phyloP scores from a whole-genome alignment of 169 alveolate species.

The Miamiensis avidus region DNA sequence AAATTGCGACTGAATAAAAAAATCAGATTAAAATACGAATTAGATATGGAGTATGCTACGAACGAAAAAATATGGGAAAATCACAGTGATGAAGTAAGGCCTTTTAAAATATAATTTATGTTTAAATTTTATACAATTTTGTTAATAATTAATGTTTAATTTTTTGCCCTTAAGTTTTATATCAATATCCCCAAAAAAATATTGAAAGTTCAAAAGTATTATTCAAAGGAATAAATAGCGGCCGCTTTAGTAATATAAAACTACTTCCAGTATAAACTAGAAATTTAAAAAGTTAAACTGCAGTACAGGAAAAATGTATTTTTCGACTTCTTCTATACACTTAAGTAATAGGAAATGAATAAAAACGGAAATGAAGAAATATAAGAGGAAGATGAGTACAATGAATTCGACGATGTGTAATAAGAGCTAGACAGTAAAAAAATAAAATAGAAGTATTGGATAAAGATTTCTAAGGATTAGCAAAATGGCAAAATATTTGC shows the following conservation, averaged over 20 bases:
- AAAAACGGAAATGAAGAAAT: background rate
- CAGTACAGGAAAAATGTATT: background rate
- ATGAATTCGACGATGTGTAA: too few relatives aligned
- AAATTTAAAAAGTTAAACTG: background rate
- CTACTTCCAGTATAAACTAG: background rate
- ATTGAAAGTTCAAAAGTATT: background rate
- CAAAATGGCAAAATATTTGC: too few relatives aligned
- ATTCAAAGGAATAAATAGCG: background rate
- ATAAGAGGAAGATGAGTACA: too few relatives aligned
- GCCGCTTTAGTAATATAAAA: background rate
- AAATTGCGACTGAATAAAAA: background rate
- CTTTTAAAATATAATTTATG: too few relatives aligned
- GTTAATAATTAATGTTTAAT: too few relatives aligned
- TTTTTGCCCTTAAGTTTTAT: background rate
- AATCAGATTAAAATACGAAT: background rate
- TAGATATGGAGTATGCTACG: background rate
- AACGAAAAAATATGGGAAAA: background rate
- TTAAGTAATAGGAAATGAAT: background rate
- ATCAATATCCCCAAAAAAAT: background rate
- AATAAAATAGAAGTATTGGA: too few relatives aligned
- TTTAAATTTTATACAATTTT: background rate
- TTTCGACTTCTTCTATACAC: background rate
- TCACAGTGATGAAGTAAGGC: background rate
- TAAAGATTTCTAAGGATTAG: too few relatives aligned
- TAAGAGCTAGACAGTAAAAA: background rate